These are phyloP conservation scores for Simmondsia chinensis DNA, from an alignment of 148 eudicot species.

Conservation along the genomic window DNA sequence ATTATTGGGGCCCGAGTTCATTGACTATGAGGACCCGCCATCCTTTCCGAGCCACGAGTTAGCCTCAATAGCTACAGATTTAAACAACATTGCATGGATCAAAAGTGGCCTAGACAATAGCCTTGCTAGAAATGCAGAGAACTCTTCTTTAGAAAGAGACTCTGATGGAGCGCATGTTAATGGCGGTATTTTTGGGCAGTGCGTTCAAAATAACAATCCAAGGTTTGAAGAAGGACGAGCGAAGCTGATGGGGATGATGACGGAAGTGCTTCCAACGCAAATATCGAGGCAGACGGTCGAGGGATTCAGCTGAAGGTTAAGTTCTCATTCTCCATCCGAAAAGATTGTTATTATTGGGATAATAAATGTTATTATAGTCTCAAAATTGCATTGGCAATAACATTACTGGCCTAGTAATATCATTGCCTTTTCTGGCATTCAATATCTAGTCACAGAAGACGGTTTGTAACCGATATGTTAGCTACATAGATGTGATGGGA, in stretches of 20 bases:
- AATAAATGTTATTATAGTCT: no score
- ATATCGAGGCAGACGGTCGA: conserved; percentile 27
- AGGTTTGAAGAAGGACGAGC: conserved; percentile 24
- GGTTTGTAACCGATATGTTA: no score
- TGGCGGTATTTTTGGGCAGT: conserved; percentile 13
- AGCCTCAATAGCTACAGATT: conserved; percentile 55
- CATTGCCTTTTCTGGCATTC: no score
- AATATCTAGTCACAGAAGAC: no score
- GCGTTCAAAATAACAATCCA: conserved; percentile 7
- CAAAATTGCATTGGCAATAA: no score
- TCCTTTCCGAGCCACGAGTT: conserved; percentile 47
- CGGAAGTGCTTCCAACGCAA: conserved; percentile 24
- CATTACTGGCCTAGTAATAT: no score
- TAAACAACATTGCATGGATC: conserved; percentile 78
- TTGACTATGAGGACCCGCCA: conserved; percentile 68
- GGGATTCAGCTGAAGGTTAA: conserved; percentile 32
- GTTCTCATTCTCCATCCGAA: no score
- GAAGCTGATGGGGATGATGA: conserved; percentile 25
- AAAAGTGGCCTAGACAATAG: conserved; percentile 59
- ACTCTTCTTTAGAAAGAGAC: conserved; percentile 8
- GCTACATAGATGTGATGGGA: no score
- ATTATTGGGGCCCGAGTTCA: conserved; percentile 78
- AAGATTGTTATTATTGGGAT: no score
- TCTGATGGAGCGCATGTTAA: conserved; percentile 11
- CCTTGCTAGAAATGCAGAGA: conserved; percentile 14